Evolutionary conservation across 768 basidiomycete genomes (phyloP).

Genomic region (Mycena indigotica): DNA sequence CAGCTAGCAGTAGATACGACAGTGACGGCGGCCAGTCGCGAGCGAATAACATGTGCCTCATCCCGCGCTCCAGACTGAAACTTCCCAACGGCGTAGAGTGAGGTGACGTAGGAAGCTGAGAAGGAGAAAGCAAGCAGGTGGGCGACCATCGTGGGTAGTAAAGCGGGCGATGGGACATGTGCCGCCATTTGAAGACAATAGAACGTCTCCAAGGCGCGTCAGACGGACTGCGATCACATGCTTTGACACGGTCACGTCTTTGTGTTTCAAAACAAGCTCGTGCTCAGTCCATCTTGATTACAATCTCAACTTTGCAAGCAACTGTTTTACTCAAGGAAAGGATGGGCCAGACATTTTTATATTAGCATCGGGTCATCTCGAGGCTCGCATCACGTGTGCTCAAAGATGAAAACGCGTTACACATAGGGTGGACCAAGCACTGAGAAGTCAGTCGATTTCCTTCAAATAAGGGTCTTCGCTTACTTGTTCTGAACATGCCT

Average conservation of each 20-base stretch:
- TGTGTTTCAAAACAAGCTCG: no score
- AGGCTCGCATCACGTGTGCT: no score
- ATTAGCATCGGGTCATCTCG: no score
- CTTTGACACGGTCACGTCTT: no score
- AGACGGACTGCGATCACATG: no score
- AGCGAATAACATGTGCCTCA: neutral
- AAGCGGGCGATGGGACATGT: neutral
- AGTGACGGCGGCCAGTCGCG: neutral
- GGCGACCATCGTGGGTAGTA: neutral
- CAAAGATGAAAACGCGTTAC: no score
- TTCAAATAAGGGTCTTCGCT: conserved; percentile 21
- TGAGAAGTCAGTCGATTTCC: conserved; percentile 21
- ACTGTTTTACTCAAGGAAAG: no score
- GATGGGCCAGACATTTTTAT: no score
- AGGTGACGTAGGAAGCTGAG: neutral
- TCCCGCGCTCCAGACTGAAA: neutral
- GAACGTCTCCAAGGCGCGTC: no score
- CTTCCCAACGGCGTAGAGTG: neutral
- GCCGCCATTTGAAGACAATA: no score
- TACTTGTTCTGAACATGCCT: conserved; percentile 73
- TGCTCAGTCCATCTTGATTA: no score
- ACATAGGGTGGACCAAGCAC: conserved; percentile 59
- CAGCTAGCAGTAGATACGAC: neutral
- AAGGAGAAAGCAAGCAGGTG: neutral
- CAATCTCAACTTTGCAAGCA: no score